These are phyloP conservation scores for Galeopsis tetrahit DNA, from an alignment of 257 asterid genomes.

Conservation along the genomic window DNA sequence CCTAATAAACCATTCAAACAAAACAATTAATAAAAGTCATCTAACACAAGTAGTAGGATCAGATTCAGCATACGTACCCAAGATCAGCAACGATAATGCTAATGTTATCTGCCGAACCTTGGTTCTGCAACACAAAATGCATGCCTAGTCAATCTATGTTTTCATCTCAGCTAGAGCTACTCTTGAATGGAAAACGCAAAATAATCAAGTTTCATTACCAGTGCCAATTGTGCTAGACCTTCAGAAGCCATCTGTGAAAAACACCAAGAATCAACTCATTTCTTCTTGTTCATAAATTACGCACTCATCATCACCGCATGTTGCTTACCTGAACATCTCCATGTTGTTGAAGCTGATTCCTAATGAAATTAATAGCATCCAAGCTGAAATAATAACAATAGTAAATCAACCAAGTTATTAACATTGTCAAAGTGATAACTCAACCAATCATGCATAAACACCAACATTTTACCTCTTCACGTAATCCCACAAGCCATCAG, in stretches of 20 bases:
- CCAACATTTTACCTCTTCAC: slow-evolving; percentile 55
- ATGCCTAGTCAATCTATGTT: not conserved
- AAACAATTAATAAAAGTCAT: not conserved
- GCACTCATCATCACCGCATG: not conserved
- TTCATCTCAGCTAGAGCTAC: not conserved
- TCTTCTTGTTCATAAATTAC: not conserved
- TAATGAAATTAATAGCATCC: slow-evolving; percentile 66
- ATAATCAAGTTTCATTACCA: slow-evolving; percentile 53
- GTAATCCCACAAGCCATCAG: slow-evolving; percentile 99
- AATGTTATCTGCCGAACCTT: slow-evolving; percentile 82
- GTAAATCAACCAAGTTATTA: not conserved
- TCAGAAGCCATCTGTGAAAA: slow-evolving; percentile 77
- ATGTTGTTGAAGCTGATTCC: slow-evolving; percentile 79
- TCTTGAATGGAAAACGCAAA: not conserved
- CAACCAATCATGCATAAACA: not conserved
- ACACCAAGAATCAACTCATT: slow-evolving; percentile 29
- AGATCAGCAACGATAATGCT: slow-evolving; percentile 90
- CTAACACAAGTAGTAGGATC: not conserved
- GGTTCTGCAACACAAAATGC: slow-evolving; percentile 55
- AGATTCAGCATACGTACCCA: slow-evolving; percentile 53
- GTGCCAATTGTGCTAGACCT: slow-evolving; percentile 80
- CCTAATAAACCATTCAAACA: slow-evolving; percentile 30
- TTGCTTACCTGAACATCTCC: slow-evolving; percentile 81
- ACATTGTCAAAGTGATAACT: slow-evolving; percentile 32
- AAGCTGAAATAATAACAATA: slow-evolving; percentile 49